Evolutionary conservation across 2,329 filamentous ascomycete species (phyloP), one percentile per base, ranked within the genome.

Genomic region (Drechslerella coelobrocha): DNA sequence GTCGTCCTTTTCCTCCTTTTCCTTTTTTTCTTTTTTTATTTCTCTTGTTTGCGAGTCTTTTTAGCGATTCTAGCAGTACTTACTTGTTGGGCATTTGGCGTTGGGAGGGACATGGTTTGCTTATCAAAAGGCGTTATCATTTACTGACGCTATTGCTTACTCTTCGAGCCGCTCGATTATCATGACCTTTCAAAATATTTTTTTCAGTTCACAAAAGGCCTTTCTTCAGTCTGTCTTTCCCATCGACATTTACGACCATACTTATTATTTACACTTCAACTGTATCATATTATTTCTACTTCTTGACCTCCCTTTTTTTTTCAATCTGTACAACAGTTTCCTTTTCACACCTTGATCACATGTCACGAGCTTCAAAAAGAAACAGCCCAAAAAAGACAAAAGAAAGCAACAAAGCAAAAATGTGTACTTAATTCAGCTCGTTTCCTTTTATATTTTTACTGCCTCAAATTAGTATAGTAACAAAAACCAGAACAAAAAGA

Each of bases 271-370:
- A 31, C 17, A 12, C 17, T 69, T 69, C 65, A 54, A 52, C 52
- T 69, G 65, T 69, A 69, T 37, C 57, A 69, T 69, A 62, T 69
- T 69, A 34, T 52, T 29, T 34, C 34, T 31, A 37, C 37, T 61
- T 39, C 45, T 17, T 37, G 45, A 54, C 34, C 41, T 51, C 31
- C 41, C 45, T 53, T 17, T 68, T 41, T 34, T 55, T 51, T 43
- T 6, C 43, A 34, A 68, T 68, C 55, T 69, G 65, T 69, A 69
- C 43, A 69, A 69, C 57, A 69, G 57, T 69, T 69, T 53, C 65
- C 37, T 62, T 55, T 55, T 34, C 48, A 47, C 37, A 17, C 51
- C 45, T 34, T 43, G 47, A 43, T 62, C 65, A 69, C 65, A 69
- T 69, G 65, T 62, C 50, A 69, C 27, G 65, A 69, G 23, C 43